Conservation (phyloP, 164 flowering plant species). For the Houttuynia cordata region DNA sequence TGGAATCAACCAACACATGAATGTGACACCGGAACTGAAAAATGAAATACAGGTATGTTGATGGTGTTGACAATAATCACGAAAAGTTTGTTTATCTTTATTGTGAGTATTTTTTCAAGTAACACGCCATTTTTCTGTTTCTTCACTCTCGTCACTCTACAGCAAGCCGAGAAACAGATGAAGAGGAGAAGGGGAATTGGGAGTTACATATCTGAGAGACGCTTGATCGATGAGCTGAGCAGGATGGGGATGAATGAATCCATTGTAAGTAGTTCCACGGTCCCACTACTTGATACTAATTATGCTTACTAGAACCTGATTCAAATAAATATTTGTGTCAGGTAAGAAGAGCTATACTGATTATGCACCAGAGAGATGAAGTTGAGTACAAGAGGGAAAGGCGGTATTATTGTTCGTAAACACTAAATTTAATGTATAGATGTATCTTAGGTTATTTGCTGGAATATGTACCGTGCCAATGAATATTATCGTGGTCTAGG, state of each 20-base stretch:
- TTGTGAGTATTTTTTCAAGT: too few relatives aligned
- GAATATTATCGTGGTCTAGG: too few relatives aligned
- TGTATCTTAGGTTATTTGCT: too few relatives aligned
- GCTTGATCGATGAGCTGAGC: constrained; percentile 73
- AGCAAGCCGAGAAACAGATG: constrained; percentile 96
- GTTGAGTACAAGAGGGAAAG: constrained; percentile 93
- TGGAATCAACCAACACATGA: constrained; percentile 70
- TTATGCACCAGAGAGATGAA: constrained; percentile 97
- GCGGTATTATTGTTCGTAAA: constrained; percentile 67
- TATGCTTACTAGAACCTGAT: neutral
- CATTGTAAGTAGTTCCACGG: constrained; percentile 34
- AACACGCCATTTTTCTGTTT: too few relatives aligned
- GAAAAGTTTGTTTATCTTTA: neutral
- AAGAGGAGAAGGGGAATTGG: constrained; percentile 95
- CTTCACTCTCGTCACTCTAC: constrained; percentile 6
- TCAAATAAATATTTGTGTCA: constrained; percentile 13
- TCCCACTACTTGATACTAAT: neutral
- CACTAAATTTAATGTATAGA: too few relatives aligned
- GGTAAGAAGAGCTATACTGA: constrained; percentile 86
- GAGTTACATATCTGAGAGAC: constrained; percentile 82
- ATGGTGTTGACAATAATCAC: neutral
- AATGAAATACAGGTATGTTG: constrained; percentile 79
- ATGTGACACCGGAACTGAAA: constrained; percentile 71
- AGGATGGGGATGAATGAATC: constrained; percentile 95
- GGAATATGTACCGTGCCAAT: too few relatives aligned